phyloP scores from a whole-genome alignment of 345 rosid genomes.

The Carallia brachiata region DNA sequence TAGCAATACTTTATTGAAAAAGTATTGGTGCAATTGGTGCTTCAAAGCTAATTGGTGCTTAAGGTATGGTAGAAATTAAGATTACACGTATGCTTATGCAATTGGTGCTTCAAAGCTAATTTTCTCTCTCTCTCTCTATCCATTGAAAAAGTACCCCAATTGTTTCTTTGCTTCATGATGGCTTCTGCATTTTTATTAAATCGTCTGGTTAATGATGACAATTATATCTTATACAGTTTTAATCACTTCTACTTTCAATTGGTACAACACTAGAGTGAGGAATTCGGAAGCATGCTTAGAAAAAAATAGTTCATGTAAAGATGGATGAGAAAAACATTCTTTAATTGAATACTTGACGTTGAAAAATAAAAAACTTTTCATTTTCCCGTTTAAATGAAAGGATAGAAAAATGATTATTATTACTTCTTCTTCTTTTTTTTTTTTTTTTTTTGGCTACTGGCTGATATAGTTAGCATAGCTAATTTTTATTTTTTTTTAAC shows the following conservation, averaged over 20 bases:
- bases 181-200: constrained; percentile 19
- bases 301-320: no score
- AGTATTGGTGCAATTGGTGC: background rate
- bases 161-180: constrained; percentile 23
- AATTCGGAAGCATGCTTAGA: background rate
- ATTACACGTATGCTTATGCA: background rate
- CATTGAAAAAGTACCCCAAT: background rate
- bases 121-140: background rate
- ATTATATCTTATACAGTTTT: constrained; percentile 7
- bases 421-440: no score
- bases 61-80: background rate
- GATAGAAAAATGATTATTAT: no score
- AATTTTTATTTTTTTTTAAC: no score
- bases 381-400: no score
- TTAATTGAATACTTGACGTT: no score
- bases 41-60: background rate
- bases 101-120: background rate
- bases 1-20: background rate
- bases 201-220: constrained; percentile 31
- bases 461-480: no score
- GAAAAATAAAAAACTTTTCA: no score
- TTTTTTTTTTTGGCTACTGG: no score
- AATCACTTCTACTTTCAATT: constrained; percentile 2
- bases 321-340: no score
- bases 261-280: background rate